Evolutionary conservation across 2,329 filamentous ascomycete species (phyloP).

Genomic region (Bipolaris bicolor): DNA sequence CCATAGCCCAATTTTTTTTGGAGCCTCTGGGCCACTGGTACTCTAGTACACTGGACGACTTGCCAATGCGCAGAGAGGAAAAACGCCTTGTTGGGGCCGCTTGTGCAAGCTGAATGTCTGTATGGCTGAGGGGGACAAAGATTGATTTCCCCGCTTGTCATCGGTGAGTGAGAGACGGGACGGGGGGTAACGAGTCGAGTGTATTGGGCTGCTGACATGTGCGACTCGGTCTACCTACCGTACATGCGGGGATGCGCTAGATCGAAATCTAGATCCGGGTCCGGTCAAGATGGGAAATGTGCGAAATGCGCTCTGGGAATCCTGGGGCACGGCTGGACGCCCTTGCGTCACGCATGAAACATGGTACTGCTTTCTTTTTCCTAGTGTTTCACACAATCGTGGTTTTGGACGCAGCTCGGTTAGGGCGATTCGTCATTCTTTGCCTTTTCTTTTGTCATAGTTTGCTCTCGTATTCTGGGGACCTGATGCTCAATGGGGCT

Average conservation of each 20-base stretch:
- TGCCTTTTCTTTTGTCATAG: not conserved
- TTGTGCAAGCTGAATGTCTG: not conserved
- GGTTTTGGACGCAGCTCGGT: not conserved
- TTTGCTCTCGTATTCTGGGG: not conserved
- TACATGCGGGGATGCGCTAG: not conserved
- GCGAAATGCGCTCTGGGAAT: not conserved
- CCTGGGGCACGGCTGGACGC: not conserved
- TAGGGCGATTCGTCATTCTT: not conserved
- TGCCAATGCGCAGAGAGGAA: not conserved
- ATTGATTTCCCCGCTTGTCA: not conserved
- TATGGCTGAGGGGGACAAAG: not conserved
- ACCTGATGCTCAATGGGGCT: not conserved
- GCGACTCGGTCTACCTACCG: not conserved
- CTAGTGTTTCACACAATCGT: not conserved
- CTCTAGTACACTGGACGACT: not conserved
- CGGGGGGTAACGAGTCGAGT: not conserved
- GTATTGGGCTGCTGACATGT: not conserved
- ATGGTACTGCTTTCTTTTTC: not conserved
- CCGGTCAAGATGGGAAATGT: not conserved
- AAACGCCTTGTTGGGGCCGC: constrained; percentile 6
- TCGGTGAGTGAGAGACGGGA: not conserved
- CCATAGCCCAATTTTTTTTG: not conserved
- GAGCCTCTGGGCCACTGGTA: not conserved
- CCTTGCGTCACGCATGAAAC: not conserved
- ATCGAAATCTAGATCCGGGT: not conserved